A percentile compares a stretch with the other conserved stretches of the same genome.
Conservation (phyloP, 768 basidiomycete genomes). For the Daedaleopsis nitida region DNA sequence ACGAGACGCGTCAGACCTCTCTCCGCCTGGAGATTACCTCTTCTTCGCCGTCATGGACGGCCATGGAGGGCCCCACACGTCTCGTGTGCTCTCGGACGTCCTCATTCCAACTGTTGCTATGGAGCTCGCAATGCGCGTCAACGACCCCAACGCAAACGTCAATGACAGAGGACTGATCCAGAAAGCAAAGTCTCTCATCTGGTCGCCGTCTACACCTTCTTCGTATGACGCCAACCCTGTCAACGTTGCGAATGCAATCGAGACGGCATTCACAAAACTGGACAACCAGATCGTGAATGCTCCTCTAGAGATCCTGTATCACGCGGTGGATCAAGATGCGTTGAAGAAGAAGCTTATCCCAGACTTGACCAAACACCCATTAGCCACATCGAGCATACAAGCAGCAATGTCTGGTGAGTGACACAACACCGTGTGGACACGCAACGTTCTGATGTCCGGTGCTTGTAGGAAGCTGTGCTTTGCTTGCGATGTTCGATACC, state of each 20-base stretch:
- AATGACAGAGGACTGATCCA: conserved; percentile 35
- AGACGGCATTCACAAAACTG: conserved; percentile 77
- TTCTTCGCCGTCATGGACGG: conserved; percentile 93
- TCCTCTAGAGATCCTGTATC: conserved; percentile 71
- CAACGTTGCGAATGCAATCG: conserved; percentile 65
- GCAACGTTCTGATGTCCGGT: neutral
- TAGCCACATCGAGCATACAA: conserved; percentile 70
- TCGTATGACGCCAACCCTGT: conserved; percentile 49
- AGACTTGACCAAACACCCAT: conserved; percentile 70
- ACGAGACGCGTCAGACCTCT: conserved; percentile 60
- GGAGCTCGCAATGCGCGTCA: conserved; percentile 62
- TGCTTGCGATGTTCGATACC: conserved; percentile 87
- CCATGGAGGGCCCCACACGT: conserved; percentile 84
- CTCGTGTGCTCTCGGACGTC: conserved; percentile 76
- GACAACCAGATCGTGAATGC: conserved; percentile 83
- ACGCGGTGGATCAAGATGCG: conserved; percentile 52
- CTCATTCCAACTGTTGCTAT: conserved; percentile 84
- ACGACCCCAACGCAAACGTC: conserved; percentile 32
- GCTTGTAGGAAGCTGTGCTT: conserved; percentile 81
- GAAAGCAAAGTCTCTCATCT: conserved; percentile 42
- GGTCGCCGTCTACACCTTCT: conserved; percentile 29
- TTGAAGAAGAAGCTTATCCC: conserved; percentile 53
- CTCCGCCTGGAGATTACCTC: conserved; percentile 68
- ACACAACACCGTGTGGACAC: neutral
- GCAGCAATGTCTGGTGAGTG: conserved; percentile 77